phyloP scores from a whole-genome alignment of 108 stramenopile species.

The Skeletonema tropicum region DNA sequence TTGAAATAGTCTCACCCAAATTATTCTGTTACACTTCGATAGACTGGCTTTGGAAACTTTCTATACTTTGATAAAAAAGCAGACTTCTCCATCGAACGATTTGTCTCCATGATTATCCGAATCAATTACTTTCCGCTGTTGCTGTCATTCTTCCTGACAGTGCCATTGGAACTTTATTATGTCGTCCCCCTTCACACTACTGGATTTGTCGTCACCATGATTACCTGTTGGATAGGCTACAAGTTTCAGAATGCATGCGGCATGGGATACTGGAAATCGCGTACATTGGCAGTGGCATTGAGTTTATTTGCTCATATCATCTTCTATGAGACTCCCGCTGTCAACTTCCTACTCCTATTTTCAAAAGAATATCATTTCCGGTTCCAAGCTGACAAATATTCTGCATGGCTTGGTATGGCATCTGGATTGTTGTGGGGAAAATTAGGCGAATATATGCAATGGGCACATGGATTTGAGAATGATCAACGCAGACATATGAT shows the following conservation, averaged over 20 bases:
- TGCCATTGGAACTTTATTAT: conserved; percentile 91
- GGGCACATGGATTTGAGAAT: conserved; percentile 56
- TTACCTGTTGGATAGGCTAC: conserved; percentile 59
- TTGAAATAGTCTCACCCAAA: neutral
- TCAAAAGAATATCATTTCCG: conserved; percentile 74
- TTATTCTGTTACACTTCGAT: neutral
- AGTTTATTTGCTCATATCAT: conserved; percentile 57
- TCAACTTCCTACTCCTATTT: conserved; percentile 56
- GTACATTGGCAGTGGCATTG: conserved; percentile 44
- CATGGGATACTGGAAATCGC: conserved; percentile 53
- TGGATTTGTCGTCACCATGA: conserved; percentile 72
- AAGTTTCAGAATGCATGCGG: conserved; percentile 38
- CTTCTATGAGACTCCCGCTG: conserved; percentile 69
- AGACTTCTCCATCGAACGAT: conserved; percentile 85
- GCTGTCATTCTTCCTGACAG: conserved; percentile 75
- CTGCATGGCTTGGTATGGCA: conserved; percentile 65
- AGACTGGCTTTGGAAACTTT: conserved; percentile 95
- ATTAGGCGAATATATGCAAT: conserved; percentile 59
- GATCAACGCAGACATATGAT: conserved; percentile 32
- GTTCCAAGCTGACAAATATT: conserved; percentile 74
- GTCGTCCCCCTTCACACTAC: conserved; percentile 93
- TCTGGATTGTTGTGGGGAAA: conserved; percentile 63
- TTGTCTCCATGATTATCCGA: conserved; percentile 89
- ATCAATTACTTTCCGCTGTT: conserved; percentile 93
- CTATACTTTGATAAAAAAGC: conserved; percentile 90